phyloP scores from a whole-genome alignment of 345 rosid species.

The Nephelium lappaceum region DNA sequence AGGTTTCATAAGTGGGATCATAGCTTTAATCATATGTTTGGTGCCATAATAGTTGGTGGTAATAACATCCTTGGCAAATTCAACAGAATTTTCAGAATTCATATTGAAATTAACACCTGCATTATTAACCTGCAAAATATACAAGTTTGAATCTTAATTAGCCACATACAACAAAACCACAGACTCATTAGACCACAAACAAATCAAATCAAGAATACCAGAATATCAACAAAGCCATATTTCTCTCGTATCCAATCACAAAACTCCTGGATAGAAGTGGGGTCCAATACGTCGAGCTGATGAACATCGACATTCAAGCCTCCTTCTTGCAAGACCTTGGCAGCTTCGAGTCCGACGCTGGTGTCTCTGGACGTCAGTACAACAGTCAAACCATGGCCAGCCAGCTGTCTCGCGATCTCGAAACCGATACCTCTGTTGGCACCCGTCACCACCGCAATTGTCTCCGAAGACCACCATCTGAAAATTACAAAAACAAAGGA shows the following conservation, averaged over 20 bases:
- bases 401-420: slow-evolving; percentile 89
- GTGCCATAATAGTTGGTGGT: slow-evolving; percentile 85
- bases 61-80: slow-evolving; percentile 59
- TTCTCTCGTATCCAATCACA: slow-evolving; percentile 62
- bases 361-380: slow-evolving; percentile 76
- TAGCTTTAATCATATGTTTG: slow-evolving; percentile 68
- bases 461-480: slow-evolving; percentile 95
- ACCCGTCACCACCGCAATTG: slow-evolving; percentile 90
- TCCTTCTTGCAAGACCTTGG: slow-evolving; percentile 77
- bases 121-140: slow-evolving; percentile 71
- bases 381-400: slow-evolving; percentile 78
- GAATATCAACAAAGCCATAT: slow-evolving; percentile 71
- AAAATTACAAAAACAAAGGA: not conserved
- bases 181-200: not conserved
- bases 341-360: slow-evolving; percentile 78
- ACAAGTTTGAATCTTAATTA: not conserved
- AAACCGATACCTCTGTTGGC: slow-evolving; percentile 94
- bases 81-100: slow-evolving; percentile 78
- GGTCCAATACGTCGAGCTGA: slow-evolving; percentile 72
- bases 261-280: slow-evolving; percentile 57
- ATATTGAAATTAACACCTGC: slow-evolving; percentile 90
- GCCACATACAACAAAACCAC: not conserved
- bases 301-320: slow-evolving; percentile 78
- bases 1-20: slow-evolving; percentile 84
- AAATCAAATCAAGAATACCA: slow-evolving; percentile 45